Evolutionary conservation across 352 stramenopile species (phyloP).

Genomic region (Pythium apleroticum): DNA sequence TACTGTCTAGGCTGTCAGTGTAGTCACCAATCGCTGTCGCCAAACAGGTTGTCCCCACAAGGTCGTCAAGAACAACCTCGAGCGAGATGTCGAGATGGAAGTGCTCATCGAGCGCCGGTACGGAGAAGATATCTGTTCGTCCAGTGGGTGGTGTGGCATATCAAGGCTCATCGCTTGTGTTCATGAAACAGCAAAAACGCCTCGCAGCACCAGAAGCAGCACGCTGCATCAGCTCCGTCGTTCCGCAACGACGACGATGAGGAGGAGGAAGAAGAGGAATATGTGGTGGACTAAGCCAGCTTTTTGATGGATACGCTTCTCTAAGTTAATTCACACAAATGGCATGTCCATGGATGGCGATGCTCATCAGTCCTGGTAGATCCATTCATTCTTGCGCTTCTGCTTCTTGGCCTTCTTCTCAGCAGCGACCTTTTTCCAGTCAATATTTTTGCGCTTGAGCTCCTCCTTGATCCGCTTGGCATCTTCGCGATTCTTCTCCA

Average conservation of each 20-base stretch:
- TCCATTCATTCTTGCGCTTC: constrained; percentile 85
- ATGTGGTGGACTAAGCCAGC: constrained; percentile 62
- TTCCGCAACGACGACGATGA: constrained; percentile 43
- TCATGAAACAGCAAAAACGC: constrained; percentile 33
- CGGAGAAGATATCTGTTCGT: no score
- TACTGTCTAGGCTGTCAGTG: no score
- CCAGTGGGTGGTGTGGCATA: no score
- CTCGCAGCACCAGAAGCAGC: constrained; percentile 40
- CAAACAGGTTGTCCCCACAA: constrained; percentile 65
- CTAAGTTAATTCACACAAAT: constrained; percentile 26
- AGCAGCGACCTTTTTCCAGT: constrained; percentile 84
- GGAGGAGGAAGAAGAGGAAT: constrained; percentile 66
- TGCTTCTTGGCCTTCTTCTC: constrained; percentile 88
- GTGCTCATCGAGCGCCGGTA: constrained; percentile 69
- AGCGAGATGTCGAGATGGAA: constrained; percentile 88
- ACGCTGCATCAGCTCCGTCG: constrained; percentile 20
- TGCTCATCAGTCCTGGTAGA: constrained; percentile 64
- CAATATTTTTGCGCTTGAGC: constrained; percentile 82
- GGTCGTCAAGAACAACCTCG: constrained; percentile 52
- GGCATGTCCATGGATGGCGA: not conserved
- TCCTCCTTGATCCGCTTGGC: constrained; percentile 72
- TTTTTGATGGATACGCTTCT: not conserved
- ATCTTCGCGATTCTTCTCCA: constrained; percentile 84
- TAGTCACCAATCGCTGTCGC: no score
- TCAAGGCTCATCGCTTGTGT: no score